phyloP scores from a whole-genome alignment of 495 filamentous ascomycete species.

The Physcia stellaris region DNA sequence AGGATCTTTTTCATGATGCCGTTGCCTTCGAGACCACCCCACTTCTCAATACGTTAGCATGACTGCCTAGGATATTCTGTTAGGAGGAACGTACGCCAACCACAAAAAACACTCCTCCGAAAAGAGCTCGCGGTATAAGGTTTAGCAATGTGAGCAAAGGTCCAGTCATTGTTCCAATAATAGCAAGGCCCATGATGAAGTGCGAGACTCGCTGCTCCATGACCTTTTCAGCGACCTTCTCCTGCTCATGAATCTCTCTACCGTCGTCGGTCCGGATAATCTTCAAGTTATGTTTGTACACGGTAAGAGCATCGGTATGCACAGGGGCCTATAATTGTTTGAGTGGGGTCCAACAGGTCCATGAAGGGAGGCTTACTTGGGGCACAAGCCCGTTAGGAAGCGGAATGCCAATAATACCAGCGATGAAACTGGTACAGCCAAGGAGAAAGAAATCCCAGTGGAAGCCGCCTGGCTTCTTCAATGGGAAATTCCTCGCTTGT shows the following conservation, averaged over 20 bases:
- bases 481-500: constrained; percentile 84
- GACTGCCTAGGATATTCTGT: too few species aligned
- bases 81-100: too few species aligned
- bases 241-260: too few species aligned
- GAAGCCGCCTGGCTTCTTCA: constrained; percentile 84
- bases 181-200: constrained; percentile 68
- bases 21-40: constrained; percentile 67
- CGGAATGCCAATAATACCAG: constrained; percentile 74
- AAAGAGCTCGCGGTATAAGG: constrained; percentile 74
- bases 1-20: constrained; percentile 72
- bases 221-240: too few species aligned
- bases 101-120: constrained; percentile 83
- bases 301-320: constrained; percentile 42
- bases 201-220: constrained; percentile 88
- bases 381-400: constrained; percentile 88
- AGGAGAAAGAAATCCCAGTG: constrained; percentile 95
- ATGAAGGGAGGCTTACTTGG: constrained; percentile 66
- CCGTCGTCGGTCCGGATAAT: too few species aligned
- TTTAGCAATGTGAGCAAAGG: constrained; percentile 72
- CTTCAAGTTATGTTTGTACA: too few species aligned
- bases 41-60: constrained; percentile 90
- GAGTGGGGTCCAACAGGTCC: constrained; percentile 41
- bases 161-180: constrained; percentile 76
- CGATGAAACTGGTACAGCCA: constrained; percentile 72
- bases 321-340: constrained; percentile 46